Base-by-base conservation (phyloP, 1,284 basidiomycete genomes). In the Pulveroboletus sp. region DNA sequence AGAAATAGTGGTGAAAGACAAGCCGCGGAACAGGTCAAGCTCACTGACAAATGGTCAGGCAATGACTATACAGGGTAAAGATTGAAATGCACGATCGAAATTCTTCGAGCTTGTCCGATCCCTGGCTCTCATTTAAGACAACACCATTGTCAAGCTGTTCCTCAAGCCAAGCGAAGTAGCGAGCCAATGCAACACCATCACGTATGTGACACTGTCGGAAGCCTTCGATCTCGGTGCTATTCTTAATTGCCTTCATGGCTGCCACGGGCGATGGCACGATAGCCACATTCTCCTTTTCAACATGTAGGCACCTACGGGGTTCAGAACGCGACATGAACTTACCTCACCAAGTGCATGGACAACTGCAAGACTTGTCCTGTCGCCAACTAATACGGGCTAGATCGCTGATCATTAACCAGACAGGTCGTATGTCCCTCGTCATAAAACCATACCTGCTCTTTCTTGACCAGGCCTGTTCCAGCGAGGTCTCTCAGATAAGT, bases 101-200 rank as follows among this genome's bases (percentile, higher is more conserved):
- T 58, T 82, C 76, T 74, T 94, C 89, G 46, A 99, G 78, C 67
- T 88, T 78, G 65, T 86, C 83, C 0, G 95, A 91, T 11, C 83
- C 97, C 60, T 94, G 81, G 59, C 85, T 88, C 74, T 99, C 96
- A 47, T 83, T 88, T 59, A 96, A 68, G 62, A 81, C 79, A n/a
- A 78, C 79, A 0, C 86, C 89, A 2, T 78, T 76, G 3, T 80
- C 72, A 17, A 98, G 78, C 62, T 87, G 82, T 62, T 94, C 91
- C 72, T 98, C 94, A 3, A 99, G 79, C 96, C 96, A 99, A 0
- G 94, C 84, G 69, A 98, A 98, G 75, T 96, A 98, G 14, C 87
- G 82, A 10, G 82, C 85, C 42, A 98, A 79, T 0, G 96, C 96
- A 1, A 83, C 87, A 4, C 96, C 96, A 71, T 99, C 96, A 12